Percentiles rank a stretch among this genome's conserved stretches.
These are phyloP conservation scores for Helichrysum umbraculigerum DNA, from an alignment of 129 eudicot species.

Conservation along the genomic window DNA sequence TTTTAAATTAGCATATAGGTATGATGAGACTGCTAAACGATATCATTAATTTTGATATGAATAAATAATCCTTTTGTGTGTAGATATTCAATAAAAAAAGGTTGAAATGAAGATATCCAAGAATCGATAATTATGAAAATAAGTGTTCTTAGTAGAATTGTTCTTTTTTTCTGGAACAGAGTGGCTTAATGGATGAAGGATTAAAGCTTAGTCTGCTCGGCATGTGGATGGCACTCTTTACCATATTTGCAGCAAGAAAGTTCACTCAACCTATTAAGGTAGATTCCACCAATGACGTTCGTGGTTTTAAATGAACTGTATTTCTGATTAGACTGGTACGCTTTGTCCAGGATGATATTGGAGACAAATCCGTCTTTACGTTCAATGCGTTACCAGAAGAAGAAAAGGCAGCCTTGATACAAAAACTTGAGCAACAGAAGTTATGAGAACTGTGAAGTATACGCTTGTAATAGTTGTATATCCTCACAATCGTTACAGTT, in stretches of 20 bases:
- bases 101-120: too few relatives aligned
- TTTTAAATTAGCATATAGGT: too few relatives aligned
- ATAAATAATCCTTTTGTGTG: neutral
- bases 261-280: constrained; percentile 96
- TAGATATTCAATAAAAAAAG: neutral
- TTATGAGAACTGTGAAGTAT: neutral
- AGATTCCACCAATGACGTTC: neutral
- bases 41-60: too few relatives aligned
- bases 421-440: constrained; percentile 63
- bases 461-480: neutral
- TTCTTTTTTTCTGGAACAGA: constrained; percentile 36
- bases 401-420: constrained; percentile 59
- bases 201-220: constrained; percentile 61
- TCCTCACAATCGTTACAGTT: neutral
- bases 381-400: constrained; percentile 78
- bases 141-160: neutral
- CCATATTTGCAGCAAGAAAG: constrained; percentile 83
- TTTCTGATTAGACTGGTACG: constrained; percentile 17
- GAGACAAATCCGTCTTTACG: constrained; percentile 92
- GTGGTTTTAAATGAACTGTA: neutral
- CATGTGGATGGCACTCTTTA: constrained; percentile 79
- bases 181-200: constrained; percentile 85
- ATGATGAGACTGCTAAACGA: too few relatives aligned
- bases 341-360: constrained; percentile 82
- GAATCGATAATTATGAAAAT: too few relatives aligned